These are phyloP conservation scores for Dendrobium chrysotoxum DNA, from an alignment of 106 monocot species.

Conservation along the genomic window DNA sequence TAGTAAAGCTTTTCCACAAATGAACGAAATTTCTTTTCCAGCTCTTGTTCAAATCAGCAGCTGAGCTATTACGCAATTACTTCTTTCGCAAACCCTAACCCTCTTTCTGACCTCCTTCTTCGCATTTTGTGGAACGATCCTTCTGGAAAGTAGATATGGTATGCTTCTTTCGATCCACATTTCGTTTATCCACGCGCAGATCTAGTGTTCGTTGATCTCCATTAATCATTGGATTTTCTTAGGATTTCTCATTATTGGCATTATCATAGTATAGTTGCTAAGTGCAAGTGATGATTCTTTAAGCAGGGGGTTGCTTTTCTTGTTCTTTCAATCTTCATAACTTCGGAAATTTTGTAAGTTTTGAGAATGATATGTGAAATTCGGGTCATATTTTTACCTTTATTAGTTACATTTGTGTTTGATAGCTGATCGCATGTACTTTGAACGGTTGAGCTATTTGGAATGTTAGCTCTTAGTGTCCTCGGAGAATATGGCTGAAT, in stretches of 20 bases:
- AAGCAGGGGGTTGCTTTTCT: neutral
- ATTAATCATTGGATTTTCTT: neutral
- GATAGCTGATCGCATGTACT: neutral
- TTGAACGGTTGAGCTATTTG: neutral
- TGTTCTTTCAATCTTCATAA: neutral
- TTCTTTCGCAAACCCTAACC: neutral
- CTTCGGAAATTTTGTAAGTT: neutral
- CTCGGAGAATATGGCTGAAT: neutral
- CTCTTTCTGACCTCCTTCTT: neutral
- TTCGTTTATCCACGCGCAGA: neutral
- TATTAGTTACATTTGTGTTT: neutral
- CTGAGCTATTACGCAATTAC: neutral
- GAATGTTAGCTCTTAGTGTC: neutral
- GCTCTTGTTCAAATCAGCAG: neutral
- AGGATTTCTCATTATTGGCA: neutral
- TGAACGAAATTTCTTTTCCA: neutral
- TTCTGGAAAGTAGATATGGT: neutral
- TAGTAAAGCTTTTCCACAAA: too few species aligned
- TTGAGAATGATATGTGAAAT: neutral
- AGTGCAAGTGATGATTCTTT: neutral
- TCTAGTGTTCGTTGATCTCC: neutral
- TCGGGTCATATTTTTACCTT: neutral
- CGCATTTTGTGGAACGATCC: neutral
- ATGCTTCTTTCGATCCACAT: neutral
- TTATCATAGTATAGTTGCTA: neutral